phyloP scores from a whole-genome alignment of 768 basidiomycete genomes.

The Mycena galopus region DNA sequence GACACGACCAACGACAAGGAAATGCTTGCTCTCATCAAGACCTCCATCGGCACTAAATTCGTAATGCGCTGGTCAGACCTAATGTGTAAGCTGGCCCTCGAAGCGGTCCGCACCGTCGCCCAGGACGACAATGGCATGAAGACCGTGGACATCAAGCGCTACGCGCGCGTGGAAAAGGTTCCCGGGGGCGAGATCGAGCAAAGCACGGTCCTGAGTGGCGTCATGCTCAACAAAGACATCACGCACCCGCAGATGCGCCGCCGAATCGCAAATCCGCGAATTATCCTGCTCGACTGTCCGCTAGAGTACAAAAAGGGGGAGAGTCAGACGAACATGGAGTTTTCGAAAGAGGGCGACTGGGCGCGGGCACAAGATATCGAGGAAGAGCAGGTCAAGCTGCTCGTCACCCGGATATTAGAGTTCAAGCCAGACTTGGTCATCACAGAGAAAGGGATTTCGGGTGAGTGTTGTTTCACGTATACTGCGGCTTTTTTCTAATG shows the following conservation, averaged over 20 bases:
- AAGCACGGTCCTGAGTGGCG: constrained; percentile 86
- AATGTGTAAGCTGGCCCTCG: constrained; percentile 95
- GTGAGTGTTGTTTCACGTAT: constrained; percentile 57
- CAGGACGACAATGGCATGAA: constrained; percentile 81
- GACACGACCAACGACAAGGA: constrained; percentile 86
- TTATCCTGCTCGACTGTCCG: constrained; percentile 93
- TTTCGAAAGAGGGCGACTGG: constrained; percentile 95
- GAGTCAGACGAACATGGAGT: constrained; percentile 98
- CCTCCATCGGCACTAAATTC: constrained; percentile 98
- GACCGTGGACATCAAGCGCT: constrained; percentile 98
- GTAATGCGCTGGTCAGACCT: constrained; percentile 96
- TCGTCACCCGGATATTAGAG: constrained; percentile 88
- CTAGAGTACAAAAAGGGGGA: constrained; percentile 99
- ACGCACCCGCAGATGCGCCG: constrained; percentile 97
- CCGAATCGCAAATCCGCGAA: constrained; percentile 89
- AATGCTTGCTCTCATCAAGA: constrained; percentile 98
- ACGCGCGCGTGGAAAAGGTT: constrained; percentile 97
- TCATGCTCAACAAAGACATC: constrained; percentile 99
- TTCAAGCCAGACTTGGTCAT: constrained; percentile 96
- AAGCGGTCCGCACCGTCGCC: constrained; percentile 92
- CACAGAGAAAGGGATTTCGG: constrained; percentile 98
- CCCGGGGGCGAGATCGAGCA: constrained; percentile 98
- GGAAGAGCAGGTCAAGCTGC: constrained; percentile 94
- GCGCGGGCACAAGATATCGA: constrained; percentile 92
- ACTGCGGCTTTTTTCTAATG: constrained; percentile 5